phyloP scores from a whole-genome alignment of 192 early-diverging fungal genomes.

The Oehlia diaphana region DNA sequence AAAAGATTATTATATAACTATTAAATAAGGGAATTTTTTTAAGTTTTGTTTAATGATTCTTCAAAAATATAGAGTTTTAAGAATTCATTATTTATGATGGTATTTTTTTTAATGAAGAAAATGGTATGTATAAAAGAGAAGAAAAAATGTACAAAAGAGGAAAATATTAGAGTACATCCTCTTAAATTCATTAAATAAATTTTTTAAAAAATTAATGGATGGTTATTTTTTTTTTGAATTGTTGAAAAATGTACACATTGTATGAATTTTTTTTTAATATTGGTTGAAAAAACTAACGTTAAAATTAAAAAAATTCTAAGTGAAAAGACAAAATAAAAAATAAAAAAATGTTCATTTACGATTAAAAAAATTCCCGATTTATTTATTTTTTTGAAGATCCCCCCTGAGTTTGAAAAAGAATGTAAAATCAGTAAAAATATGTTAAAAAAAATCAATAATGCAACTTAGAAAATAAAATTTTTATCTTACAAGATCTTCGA shows the following conservation, averaged over 20 bases:
- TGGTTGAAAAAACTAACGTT: not conserved
- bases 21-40: too few relatives aligned
- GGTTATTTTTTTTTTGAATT: slow-evolving; percentile 1
- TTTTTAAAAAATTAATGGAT: slow-evolving; percentile 11
- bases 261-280: slow-evolving; percentile 4
- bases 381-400: slow-evolving; percentile 12
- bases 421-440: not conserved
- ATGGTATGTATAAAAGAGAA: not conserved
- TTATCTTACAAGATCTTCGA: slow-evolving; percentile 4
- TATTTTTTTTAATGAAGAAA: not conserved
- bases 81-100: too few relatives aligned
- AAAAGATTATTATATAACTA: too few relatives aligned
- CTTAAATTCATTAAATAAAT: not conserved
- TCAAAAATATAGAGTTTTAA: too few relatives aligned
- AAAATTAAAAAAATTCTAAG: not conserved
- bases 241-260: slow-evolving; percentile 8
- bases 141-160: not conserved
- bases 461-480: not conserved
- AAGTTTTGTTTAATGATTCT: too few relatives aligned
- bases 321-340: not conserved
- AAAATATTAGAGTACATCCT: not conserved
- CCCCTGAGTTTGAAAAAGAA: not conserved
- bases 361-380: slow-evolving; percentile 3
- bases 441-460: not conserved
- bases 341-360: slow-evolving; percentile 8